Evolutionary conservation across 805 yeast genomes (phyloP).

Genomic region (Jamesozyma hellenica): DNA sequence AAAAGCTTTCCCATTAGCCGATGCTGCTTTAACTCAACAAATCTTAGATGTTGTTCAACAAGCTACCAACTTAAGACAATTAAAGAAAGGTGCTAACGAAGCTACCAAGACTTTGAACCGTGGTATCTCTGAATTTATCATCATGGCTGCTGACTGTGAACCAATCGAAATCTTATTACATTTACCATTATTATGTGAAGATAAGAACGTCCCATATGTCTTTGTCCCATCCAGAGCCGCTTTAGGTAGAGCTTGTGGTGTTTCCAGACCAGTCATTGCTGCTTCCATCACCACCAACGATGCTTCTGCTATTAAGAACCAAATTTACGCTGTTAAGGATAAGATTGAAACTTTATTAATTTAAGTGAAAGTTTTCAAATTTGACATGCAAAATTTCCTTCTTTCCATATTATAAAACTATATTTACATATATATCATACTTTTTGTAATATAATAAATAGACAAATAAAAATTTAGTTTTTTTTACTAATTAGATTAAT

Average conservation of each 20-base stretch:
- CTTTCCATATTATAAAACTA: not conserved
- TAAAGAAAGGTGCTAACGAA: slow-evolving; percentile 99
- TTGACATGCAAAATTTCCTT: not conserved
- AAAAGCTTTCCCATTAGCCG: slow-evolving; percentile 98
- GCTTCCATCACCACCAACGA: slow-evolving; percentile 97
- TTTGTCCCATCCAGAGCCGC: slow-evolving; percentile 98
- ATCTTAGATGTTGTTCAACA: slow-evolving; percentile 96
- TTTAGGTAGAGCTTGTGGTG: slow-evolving; percentile 99
- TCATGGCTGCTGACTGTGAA: slow-evolving; percentile 99
- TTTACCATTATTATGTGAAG: slow-evolving; percentile 95
- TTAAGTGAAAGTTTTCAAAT: slow-evolving; percentile 29
- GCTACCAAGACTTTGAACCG: slow-evolving; percentile 98
- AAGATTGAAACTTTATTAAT: slow-evolving; percentile 96
- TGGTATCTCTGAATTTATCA: slow-evolving; percentile 98
- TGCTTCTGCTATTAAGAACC: slow-evolving; percentile 94
- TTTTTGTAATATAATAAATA: not conserved
- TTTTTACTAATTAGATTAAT: not conserved
- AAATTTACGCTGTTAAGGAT: slow-evolving; percentile 95
- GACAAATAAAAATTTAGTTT: not conserved
- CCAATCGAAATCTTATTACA: slow-evolving; percentile 97
- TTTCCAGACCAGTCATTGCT: slow-evolving; percentile 97
- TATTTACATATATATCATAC: not conserved
- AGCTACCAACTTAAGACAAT: slow-evolving; percentile 94
- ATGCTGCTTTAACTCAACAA: slow-evolving; percentile 89
- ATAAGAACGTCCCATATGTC: slow-evolving; percentile 98